Evolutionary conservation across 2,329 filamentous ascomycete species (phyloP).

Genomic region (Emericellopsis atlantica): DNA sequence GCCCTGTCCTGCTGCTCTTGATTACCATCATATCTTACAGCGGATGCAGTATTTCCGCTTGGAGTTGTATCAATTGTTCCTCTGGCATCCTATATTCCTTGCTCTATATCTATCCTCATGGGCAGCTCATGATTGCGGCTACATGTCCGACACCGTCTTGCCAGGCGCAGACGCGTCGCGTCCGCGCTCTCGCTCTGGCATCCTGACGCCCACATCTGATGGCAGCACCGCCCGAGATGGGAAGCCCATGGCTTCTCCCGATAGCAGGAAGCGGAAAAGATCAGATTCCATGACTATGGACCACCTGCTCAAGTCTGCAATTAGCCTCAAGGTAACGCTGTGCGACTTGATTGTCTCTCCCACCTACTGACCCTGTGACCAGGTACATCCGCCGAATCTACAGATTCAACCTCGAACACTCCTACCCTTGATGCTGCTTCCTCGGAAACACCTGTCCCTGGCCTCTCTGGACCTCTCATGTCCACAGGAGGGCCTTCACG

Average conservation of each 20-base stretch:
- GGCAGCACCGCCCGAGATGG: conserved; percentile 21
- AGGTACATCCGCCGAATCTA: conserved; percentile 45
- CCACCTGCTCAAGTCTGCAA: conserved; percentile 35
- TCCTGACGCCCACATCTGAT: conserved; percentile 26
- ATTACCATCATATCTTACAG: too few species aligned
- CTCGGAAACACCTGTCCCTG: conserved; percentile 47
- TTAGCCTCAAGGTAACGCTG: conserved; percentile 35
- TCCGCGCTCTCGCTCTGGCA: conserved; percentile 20
- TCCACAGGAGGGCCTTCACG: conserved; percentile 35
- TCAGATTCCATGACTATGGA: conserved; percentile 29
- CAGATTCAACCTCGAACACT: conserved; percentile 40
- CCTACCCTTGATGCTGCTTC: conserved; percentile 48
- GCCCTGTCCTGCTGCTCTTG: too few species aligned
- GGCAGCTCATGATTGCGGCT: not conserved
- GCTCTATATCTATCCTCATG: not conserved
- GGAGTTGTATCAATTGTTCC: not conserved
- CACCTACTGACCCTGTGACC: conserved; percentile 6
- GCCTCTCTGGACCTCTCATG: conserved; percentile 45
- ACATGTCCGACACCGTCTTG: conserved; percentile 8
- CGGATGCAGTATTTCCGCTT: not conserved
- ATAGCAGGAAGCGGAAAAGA: conserved; percentile 20
- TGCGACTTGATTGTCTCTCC: not conserved
- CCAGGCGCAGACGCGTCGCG: conserved; percentile 35
- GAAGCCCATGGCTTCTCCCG: conserved; percentile 7
- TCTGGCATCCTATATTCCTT: too few species aligned